Evolutionary conservation across 2,329 filamentous ascomycete genomes (phyloP), one percentile per base, ranked within the genome.

Genomic region (Trichoderma koningii): DNA sequence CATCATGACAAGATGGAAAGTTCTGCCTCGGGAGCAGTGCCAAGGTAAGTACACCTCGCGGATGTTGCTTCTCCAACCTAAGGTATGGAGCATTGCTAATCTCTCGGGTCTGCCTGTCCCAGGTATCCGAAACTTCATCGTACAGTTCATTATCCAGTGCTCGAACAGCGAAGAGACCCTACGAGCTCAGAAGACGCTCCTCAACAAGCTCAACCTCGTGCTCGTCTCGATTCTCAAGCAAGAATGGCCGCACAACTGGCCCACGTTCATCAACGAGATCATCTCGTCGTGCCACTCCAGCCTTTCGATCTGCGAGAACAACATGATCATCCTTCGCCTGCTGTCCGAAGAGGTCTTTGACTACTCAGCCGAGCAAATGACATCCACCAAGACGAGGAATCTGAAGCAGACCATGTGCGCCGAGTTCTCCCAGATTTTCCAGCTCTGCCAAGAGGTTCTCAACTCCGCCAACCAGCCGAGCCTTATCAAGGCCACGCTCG

Each of bases 231-330:
- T 99, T 69, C 83, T 99, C 75, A 99, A 99, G 84, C 95, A 99
- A 80, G 95, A 99, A 80, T 99, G 95, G 95, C 95, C 95, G 65
- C 94, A 98, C 80, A 96, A 99, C 83, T 99, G 96, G 95, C 95
- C 96, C 12, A 97, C 93, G 21, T 99, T 99, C 79, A 98, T 99
- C 85, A 98, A 98, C 83, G 95, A 99, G 82, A 99, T 99, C 78
- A 93, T 99, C 72, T 90, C 92, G 23, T 94, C 95, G 64, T 98
- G 93, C 80, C 93, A 96, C 76, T 94, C 92, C 71, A 97, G 91
- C 78, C 83, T 99, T 62, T 95, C 94, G 44, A 96, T 99, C 72
- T 99, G 96, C 85, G 95, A 99, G 81, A 99, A 99, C 83, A 99
- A 99, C 83, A 99, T 99, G 95, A 93, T 92, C 69, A 98, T 99